Percentiles rank a stretch among this genome's conserved stretches.
Conservation (phyloP, 2,329 filamentous ascomycete genomes). For the Cordyceps farinosa region DNA sequence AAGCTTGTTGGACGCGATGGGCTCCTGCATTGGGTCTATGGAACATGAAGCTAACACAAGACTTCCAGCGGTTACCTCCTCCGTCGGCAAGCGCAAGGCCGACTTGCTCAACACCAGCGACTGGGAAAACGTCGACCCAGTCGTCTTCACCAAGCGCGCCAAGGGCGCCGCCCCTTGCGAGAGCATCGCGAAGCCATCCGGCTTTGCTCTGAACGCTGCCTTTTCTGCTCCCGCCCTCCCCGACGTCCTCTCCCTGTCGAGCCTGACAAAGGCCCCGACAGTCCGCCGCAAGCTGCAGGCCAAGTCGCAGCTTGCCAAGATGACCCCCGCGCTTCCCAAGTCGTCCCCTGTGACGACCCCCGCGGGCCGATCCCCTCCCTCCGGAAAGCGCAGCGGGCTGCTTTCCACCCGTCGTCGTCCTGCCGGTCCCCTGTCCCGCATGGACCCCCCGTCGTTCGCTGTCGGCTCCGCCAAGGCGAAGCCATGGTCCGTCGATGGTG, state of each 20-base stretch:
- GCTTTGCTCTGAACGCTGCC: slow-evolving; percentile 42
- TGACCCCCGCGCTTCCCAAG: slow-evolving; percentile 42
- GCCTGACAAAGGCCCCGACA: slow-evolving; percentile 33
- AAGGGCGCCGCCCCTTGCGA: slow-evolving; percentile 48
- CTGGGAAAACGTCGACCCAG: slow-evolving; percentile 60
- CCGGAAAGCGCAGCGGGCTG: slow-evolving; percentile 64
- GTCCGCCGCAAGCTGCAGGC: slow-evolving; percentile 47
- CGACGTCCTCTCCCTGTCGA: slow-evolving; percentile 29
- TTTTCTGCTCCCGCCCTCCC: slow-evolving; percentile 22
- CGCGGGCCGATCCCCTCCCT: slow-evolving; percentile 76
- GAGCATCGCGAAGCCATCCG: slow-evolving; percentile 47
- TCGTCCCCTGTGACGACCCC: slow-evolving; percentile 61
- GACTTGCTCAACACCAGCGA: slow-evolving; percentile 50
- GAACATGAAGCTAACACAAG: slow-evolving; percentile 4
- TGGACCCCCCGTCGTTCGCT: slow-evolving; percentile 68
- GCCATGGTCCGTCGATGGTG: slow-evolving; percentile 82
- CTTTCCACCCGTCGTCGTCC: slow-evolving; percentile 65
- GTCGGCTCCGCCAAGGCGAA: slow-evolving; percentile 44
- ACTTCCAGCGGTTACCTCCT: slow-evolving; percentile 37
- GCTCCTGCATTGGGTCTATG: background rate
- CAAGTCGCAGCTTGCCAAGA: slow-evolving; percentile 48
- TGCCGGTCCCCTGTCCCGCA: slow-evolving; percentile 60
- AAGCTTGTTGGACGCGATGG: background rate
- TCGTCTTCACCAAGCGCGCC: slow-evolving; percentile 54
- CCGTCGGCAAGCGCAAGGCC: slow-evolving; percentile 54